phyloP scores from a whole-genome alignment of 106 monocot species.

The Platanthera zijinensis region DNA sequence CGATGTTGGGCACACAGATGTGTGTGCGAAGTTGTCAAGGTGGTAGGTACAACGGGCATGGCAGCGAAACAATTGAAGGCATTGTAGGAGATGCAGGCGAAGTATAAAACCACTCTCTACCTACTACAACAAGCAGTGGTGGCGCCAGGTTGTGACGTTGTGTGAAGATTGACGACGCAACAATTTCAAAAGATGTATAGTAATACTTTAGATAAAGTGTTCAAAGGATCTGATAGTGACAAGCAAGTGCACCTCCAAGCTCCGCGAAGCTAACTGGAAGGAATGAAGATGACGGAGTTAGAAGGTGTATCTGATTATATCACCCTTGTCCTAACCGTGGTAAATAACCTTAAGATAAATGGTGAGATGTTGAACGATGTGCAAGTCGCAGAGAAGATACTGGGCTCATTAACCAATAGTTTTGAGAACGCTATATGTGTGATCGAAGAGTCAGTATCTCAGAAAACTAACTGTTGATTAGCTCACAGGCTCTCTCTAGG shows the following conservation, averaged over 20 bases:
- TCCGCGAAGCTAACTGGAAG: slow-evolving; percentile 6
- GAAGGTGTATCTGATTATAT: slow-evolving; percentile 11
- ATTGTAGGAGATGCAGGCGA: neutral
- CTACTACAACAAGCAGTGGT: neutral
- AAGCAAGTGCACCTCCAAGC: slow-evolving; percentile 1
- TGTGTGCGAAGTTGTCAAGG: too few relatives aligned
- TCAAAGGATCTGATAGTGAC: neutral
- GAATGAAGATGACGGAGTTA: slow-evolving; percentile 9
- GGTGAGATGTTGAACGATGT: neutral
- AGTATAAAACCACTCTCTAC: neutral
- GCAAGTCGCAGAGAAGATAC: slow-evolving; percentile 8
- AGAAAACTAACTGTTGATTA: slow-evolving; percentile 6
- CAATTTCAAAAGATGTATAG: neutral
- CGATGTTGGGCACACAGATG: too few relatives aligned
- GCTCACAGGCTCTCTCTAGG: slow-evolving; percentile 1
- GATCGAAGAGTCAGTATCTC: slow-evolving; percentile 21
- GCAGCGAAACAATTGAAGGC: too few relatives aligned
- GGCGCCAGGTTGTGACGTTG: neutral
- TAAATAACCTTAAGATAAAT: slow-evolving; percentile 9
- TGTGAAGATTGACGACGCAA: neutral
- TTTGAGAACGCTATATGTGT: slow-evolving; percentile 11
- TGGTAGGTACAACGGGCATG: too few relatives aligned
- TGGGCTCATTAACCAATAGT: slow-evolving; percentile 14
- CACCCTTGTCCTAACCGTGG: slow-evolving; percentile 3
- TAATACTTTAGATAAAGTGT: neutral